Evolutionary conservation across 805 yeast species (phyloP).

Genomic region (Starmerella bombicola): DNA sequence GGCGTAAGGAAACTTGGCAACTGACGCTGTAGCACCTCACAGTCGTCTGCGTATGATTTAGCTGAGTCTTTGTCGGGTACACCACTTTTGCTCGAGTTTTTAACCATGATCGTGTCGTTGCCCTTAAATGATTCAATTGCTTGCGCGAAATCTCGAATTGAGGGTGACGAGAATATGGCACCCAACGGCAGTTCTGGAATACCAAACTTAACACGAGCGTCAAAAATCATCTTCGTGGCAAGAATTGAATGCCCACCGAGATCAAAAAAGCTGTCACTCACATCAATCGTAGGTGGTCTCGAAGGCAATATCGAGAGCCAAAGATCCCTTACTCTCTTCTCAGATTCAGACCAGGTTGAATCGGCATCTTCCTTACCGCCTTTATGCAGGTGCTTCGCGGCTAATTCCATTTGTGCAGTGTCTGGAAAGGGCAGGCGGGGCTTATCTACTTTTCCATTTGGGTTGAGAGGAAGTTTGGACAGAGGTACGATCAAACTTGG

Average conservation of each 20-base stretch:
- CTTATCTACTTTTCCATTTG: constrained; percentile 96
- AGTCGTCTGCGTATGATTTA: constrained; percentile 58
- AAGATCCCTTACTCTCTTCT: constrained; percentile 58
- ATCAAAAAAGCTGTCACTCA: constrained; percentile 86
- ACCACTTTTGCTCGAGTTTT: constrained; percentile 6
- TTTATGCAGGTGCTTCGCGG: constrained; percentile 38
- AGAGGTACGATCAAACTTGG: constrained; percentile 87
- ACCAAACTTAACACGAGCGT: constrained; percentile 61
- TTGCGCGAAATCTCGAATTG: constrained; percentile 62
- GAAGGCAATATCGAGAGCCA: constrained; percentile 83
- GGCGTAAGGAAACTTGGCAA: constrained; percentile 38
- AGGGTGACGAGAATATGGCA: constrained; percentile 78
- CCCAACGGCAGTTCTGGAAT: constrained; percentile 76
- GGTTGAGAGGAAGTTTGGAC: constrained; percentile 78
- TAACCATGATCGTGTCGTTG: constrained; percentile 27
- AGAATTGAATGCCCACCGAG: constrained; percentile 95
- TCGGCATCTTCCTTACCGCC: constrained; percentile 30
- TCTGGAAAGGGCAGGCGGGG: constrained; percentile 95
- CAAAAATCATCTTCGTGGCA: constrained; percentile 94
- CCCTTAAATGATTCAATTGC: constrained; percentile 50
- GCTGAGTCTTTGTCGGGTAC: constrained; percentile 25
- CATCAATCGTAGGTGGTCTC: constrained; percentile 62
- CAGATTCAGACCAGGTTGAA: constrained; percentile 44
- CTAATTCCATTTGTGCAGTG: constrained; percentile 67
- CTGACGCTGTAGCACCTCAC: constrained; percentile 38